phyloP scores from a whole-genome alignment of 345 rosid species.

The Corchorus capsularis region DNA sequence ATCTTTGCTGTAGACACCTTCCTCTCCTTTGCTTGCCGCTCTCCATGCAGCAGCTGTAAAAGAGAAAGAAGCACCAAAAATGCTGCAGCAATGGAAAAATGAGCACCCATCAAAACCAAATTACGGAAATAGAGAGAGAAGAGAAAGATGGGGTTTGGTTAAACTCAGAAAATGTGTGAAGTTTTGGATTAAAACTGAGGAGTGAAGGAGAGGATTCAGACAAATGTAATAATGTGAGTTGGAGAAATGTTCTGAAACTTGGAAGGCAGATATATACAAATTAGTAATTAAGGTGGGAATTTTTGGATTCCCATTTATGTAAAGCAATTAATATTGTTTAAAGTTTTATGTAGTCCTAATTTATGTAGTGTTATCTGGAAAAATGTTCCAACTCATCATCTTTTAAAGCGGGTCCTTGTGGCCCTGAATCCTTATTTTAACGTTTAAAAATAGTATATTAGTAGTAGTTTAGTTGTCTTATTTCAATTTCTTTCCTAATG shows the following conservation, averaged over 20 bases:
- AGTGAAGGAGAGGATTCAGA: neutral
- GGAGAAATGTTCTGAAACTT: neutral
- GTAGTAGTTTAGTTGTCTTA: too few relatives aligned
- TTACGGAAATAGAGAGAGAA: neutral
- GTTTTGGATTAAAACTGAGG: neutral
- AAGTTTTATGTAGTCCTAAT: neutral
- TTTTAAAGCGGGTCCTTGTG: too few relatives aligned
- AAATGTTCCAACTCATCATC: neutral
- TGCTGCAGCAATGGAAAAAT: slow-evolving; percentile 5
- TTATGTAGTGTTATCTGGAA: neutral
- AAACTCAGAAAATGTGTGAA: neutral
- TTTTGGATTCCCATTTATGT: neutral
- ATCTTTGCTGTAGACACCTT: neutral
- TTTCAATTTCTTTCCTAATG: too few relatives aligned
- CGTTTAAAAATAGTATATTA: too few relatives aligned
- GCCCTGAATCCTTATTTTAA: too few relatives aligned
- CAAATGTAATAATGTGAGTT: neutral
- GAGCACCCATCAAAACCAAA: neutral
- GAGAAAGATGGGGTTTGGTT: neutral
- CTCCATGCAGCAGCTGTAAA: neutral
- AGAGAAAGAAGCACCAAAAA: neutral
- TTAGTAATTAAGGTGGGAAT: neutral
- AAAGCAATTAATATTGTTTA: neutral
- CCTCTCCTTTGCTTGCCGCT: neutral
- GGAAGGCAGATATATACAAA: neutral